A percentile compares a stretch with the other conserved stretches of the same genome.
Evolutionary conservation across 805 yeast genomes (phyloP).

Genomic region (Ascoidea asiatica): DNA sequence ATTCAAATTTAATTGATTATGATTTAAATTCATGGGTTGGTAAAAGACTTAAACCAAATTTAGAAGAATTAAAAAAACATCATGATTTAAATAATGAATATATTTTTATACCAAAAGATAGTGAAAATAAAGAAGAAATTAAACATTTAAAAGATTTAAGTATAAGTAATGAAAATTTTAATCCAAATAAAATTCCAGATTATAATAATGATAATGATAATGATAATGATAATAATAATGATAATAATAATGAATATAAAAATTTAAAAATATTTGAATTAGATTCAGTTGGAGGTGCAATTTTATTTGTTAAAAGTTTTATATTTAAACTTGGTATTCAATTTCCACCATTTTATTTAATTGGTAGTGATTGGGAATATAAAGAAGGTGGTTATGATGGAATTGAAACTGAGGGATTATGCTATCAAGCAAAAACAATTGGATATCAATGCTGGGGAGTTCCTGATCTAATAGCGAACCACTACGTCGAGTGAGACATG

Average conservation of each 20-base stretch:
- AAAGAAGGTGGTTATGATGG: conserved; percentile 33
- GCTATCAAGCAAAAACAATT: conserved; percentile 28
- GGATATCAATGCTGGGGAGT: conserved; percentile 34
- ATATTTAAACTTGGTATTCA: conserved; percentile 29
- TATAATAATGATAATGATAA: too few species aligned
- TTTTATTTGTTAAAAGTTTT: conserved; percentile 28
- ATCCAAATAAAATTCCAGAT: conserved; percentile 5
- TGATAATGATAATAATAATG: too few species aligned
- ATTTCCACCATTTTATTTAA: conserved; percentile 26
- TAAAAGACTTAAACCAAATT: conserved; percentile 15
- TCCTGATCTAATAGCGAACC: conserved; percentile 31
- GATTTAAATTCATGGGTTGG: conserved; percentile 25
- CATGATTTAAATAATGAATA: conserved; percentile 12
- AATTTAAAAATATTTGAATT: conserved; percentile 12
- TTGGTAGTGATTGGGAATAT: conserved; percentile 27
- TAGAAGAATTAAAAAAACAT: conserved; percentile 9
- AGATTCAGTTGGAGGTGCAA: conserved; percentile 42
- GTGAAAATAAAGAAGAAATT: conserved; percentile 13
- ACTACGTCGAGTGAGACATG: conserved; percentile 11
- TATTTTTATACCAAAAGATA: conserved; percentile 15
- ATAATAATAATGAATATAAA: too few species aligned
- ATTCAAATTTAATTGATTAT: conserved; percentile 16
- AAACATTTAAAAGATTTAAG: conserved; percentile 13
- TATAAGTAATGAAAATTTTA: too few species aligned
- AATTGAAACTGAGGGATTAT: conserved; percentile 37